Conservation (phyloP, 1,284 basidiomycete genomes). For the Marasmius oreades region DNA sequence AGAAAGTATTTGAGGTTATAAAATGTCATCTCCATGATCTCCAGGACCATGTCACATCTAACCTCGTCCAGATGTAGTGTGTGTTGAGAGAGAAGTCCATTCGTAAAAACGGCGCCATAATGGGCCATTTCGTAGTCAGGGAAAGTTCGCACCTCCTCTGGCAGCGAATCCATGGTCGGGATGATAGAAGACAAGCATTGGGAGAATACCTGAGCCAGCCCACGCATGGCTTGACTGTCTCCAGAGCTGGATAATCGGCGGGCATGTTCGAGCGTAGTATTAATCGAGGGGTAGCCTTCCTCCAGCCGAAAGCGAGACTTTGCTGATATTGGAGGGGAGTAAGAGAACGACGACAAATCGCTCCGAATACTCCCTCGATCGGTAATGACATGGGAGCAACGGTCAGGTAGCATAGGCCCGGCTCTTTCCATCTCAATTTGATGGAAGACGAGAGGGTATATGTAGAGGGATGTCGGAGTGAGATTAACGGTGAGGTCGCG, state of each 20-base stretch:
- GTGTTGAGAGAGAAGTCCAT: constrained; percentile 13
- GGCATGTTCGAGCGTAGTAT: not conserved
- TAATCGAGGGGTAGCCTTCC: constrained; percentile 10
- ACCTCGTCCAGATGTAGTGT: not conserved
- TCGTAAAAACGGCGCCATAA: constrained; percentile 18
- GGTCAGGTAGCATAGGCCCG: not conserved
- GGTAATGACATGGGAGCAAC: not conserved
- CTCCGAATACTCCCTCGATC: not conserved
- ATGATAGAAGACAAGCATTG: constrained; percentile 18
- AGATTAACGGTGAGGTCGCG: too few species aligned
- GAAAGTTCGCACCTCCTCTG: constrained; percentile 16
- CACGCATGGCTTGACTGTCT: constrained; percentile 6
- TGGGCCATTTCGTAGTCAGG: constrained; percentile 19
- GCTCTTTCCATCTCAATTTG: too few species aligned
- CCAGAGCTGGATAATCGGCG: not conserved
- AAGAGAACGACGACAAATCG: not conserved
- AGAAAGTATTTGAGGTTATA: not conserved
- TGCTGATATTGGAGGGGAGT: not conserved
- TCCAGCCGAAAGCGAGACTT: constrained; percentile 5
- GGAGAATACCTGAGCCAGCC: constrained; percentile 18
- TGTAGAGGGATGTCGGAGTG: too few species aligned
- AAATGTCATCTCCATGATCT: constrained; percentile 13
- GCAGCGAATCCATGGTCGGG: constrained; percentile 18
- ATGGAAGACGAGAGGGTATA: too few species aligned
- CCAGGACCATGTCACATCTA: not conserved